Base-by-base conservation (phyloP, 2,329 filamentous ascomycete species). In the Xylaria sp. region DNA sequence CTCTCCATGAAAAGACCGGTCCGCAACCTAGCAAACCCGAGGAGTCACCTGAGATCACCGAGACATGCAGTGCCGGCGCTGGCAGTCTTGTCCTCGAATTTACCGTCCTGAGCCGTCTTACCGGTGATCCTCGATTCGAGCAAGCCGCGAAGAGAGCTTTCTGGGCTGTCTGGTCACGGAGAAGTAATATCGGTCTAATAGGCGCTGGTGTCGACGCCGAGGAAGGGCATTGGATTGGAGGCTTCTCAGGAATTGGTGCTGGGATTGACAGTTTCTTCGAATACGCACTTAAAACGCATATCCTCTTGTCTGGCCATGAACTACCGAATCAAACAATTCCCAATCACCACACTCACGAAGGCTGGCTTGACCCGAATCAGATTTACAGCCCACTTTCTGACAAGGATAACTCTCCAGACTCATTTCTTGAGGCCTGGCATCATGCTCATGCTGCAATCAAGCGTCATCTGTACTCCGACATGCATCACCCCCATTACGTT, bases 211-310 rank as follows among this genome's bases (percentile, higher is more conserved):
- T 99, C 70, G 95, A 97, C 81, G 93, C 94, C 1, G 95, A 98
- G 78, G 92, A 90, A 34, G 96, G 95, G 0, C 87, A 92, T 73
- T 99, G 96, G 96, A 91, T 96, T 41, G 92, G 92, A 9, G 88
- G 92, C 1, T 94, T 93, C 79, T 91, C 95, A n/a, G 95, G 96
- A 37, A 97, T 99, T 74, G 96, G 96, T 59, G 96, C 96, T 8
- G 96, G 96, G 48, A 94, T 97, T 76, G 96, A 99, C 82, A 98
- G 94, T 81, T 99, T 99, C 82, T 98, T 97, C 77, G 96, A 99
- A 82, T 99, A 99, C 81, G 94, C 96, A 3, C 87, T 98, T 76
- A 99, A 99, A 81, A 94, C 94, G 20, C 91, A 97, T 78, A 92
- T 99, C 69, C 82, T 99, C 28, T 88, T 98, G 25, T 97, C 95